phyloP scores from a whole-genome alignment of 257 asterid species.

The Ballota nigra region DNA sequence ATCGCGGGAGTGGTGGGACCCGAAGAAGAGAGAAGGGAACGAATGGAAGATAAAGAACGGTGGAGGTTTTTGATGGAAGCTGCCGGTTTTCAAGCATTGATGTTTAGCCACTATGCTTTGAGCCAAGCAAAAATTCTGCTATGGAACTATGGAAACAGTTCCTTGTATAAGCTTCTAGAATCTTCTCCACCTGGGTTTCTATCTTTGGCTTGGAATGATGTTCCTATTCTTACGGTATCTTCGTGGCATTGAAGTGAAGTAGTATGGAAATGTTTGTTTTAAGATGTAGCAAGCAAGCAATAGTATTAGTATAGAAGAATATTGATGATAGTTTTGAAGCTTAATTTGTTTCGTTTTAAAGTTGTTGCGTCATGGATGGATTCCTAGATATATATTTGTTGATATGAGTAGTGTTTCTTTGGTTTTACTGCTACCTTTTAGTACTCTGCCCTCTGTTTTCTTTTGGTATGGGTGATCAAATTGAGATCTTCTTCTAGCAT shows the following conservation, averaged over 20 bases:
- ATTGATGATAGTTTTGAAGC: constrained; percentile 36
- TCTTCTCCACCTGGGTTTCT: constrained; percentile 78
- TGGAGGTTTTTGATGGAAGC: constrained; percentile 80
- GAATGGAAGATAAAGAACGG: constrained; percentile 79
- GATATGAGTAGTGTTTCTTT: constrained; percentile 23
- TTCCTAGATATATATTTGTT: constrained; percentile 29
- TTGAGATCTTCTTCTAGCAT: too few species aligned
- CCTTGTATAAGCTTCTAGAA: constrained; percentile 57
- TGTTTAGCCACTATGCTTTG: constrained; percentile 79
- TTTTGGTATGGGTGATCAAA: too few species aligned
- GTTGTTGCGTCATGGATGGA: constrained; percentile 22
- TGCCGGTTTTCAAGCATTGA: constrained; percentile 68
- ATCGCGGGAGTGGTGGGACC: constrained; percentile 65
- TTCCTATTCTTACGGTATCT: constrained; percentile 82
- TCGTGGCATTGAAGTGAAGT: constrained; percentile 48
- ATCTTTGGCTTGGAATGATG: constrained; percentile 85
- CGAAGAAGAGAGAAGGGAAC: constrained; percentile 47
- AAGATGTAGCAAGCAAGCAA: neutral
- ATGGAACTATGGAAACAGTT: constrained; percentile 76
- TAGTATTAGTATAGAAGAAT: constrained; percentile 30
- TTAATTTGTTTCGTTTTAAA: constrained; percentile 20
- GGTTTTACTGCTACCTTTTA: neutral
- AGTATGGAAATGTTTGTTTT: too few species aligned
- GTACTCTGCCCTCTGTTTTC: too few species aligned
- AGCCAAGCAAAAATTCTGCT: constrained; percentile 87